Conservation (phyloP, 1,284 basidiomycete species). For the Irpex sp. region DNA sequence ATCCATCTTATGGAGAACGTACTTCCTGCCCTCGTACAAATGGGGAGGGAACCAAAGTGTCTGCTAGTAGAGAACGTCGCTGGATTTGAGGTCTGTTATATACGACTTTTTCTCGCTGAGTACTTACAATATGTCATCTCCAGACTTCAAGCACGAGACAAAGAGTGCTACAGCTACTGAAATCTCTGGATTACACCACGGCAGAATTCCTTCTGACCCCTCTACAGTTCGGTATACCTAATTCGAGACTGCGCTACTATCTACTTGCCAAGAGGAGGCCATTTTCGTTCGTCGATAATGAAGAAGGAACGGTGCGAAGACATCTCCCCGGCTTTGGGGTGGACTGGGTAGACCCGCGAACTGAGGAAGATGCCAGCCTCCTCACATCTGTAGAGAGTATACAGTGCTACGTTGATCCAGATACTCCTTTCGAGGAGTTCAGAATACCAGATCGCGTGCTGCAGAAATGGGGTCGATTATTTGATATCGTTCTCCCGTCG, state of each 20-base stretch:
- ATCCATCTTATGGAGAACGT: slow-evolving; percentile 62
- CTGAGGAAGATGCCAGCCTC: slow-evolving; percentile 3
- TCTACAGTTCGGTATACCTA: slow-evolving; percentile 73
- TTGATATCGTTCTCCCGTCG: slow-evolving; percentile 71
- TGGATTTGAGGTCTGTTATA: slow-evolving; percentile 64
- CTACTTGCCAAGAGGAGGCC: slow-evolving; percentile 58
- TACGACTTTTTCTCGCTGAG: background rate
- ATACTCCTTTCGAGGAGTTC: slow-evolving; percentile 20
- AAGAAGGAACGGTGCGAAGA: slow-evolving; percentile 33
- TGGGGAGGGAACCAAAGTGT: slow-evolving; percentile 45
- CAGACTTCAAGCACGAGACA: slow-evolving; percentile 64
- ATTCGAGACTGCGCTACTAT: slow-evolving; percentile 76
- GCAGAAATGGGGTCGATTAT: slow-evolving; percentile 69
- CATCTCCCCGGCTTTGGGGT: slow-evolving; percentile 46
- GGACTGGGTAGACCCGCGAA: slow-evolving; percentile 41
- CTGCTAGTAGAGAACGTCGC: slow-evolving; percentile 76
- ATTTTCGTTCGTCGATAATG: slow-evolving; percentile 22
- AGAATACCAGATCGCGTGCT: slow-evolving; percentile 61
- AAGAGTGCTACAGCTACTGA: slow-evolving; percentile 46
- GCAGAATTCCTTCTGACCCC: slow-evolving; percentile 68
- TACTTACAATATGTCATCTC: background rate
- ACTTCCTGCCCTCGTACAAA: slow-evolving; percentile 52
- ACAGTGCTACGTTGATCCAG: slow-evolving; percentile 48
- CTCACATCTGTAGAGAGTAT: slow-evolving; percentile 28
- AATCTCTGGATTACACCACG: slow-evolving; percentile 49